A percentile compares a stretch with the other conserved stretches of the same genome.
Evolutionary conservation across 345 rosid species (phyloP).

Genomic region (Gossypium anomalum): DNA sequence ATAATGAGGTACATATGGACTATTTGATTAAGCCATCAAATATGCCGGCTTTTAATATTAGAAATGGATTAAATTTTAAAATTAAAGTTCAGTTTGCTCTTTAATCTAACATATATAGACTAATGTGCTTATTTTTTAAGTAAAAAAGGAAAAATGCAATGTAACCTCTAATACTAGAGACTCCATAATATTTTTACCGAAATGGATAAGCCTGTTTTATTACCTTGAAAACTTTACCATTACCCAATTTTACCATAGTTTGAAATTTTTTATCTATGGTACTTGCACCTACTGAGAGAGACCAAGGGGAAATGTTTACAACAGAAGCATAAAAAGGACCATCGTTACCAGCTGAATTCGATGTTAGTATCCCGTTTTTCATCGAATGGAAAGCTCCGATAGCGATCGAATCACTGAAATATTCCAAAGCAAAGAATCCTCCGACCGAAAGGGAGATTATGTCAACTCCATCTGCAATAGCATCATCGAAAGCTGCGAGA

Average conservation of each 20-base stretch:
- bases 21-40: no score
- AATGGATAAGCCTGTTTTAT: not conserved
- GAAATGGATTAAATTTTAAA: accelerated
- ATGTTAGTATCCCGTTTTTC: constrained; percentile 26
- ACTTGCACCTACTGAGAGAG: constrained; percentile 30
- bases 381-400: constrained; percentile 32
- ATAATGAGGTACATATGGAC: no score
- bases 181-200: not conserved
- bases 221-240: constrained; percentile 21
- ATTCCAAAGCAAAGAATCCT: not conserved
- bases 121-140: no score
- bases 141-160: no score
- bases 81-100: accelerated
- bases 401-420: constrained; percentile 19
- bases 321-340: constrained; percentile 14
- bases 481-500: constrained; percentile 34
- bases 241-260: constrained; percentile 18
- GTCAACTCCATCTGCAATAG: constrained; percentile 34
- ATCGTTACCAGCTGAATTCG: constrained; percentile 21
- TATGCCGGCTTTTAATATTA: no score
- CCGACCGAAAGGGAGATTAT: constrained; percentile 30
- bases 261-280: constrained; percentile 25
- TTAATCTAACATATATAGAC: accelerated
- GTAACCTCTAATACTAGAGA: no score
- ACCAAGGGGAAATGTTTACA: constrained; percentile 26